These are phyloP conservation scores for Penicillium concentricum DNA, from an alignment of 2,329 filamentous ascomycete species.

Conservation along the genomic window DNA sequence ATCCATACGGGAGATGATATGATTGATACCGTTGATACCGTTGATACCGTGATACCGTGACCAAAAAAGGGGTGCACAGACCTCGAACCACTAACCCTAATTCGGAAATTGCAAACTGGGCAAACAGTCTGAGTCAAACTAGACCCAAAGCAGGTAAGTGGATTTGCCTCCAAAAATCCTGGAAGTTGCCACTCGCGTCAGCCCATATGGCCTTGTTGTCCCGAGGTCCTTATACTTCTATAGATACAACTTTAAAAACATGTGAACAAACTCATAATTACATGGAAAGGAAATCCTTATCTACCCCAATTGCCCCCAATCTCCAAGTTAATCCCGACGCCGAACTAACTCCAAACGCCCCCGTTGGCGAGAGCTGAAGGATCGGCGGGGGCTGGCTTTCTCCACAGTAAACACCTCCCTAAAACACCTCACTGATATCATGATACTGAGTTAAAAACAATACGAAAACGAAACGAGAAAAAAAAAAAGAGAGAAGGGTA, in stretches of 20 bases:
- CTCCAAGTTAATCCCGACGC: not conserved
- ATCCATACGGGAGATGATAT: not conserved
- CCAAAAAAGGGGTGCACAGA: not conserved
- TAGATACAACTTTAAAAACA: too few relatives aligned
- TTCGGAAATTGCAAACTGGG: not conserved
- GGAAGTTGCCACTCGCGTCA: not conserved
- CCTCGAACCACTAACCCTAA: not conserved
- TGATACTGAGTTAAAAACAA: not conserved
- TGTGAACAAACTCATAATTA: too few relatives aligned
- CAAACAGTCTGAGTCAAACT: not conserved
- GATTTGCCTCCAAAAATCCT: not conserved
- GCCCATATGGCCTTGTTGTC: not conserved
- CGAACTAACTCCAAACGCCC: constrained; percentile 4
- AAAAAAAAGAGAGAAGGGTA: not conserved
- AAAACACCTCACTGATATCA: constrained; percentile 5
- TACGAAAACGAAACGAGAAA: not conserved
- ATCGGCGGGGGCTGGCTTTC: constrained; percentile 3
- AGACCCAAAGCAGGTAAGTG: not conserved
- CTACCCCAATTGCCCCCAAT: not conserved
- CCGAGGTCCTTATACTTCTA: too few relatives aligned
- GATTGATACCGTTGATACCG: not conserved
- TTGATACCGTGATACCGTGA: constrained; percentile 1
- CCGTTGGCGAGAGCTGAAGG: constrained; percentile 1
- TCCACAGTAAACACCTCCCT: constrained; percentile 3
- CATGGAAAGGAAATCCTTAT: not conserved